Evolutionary conservation across 1,139 yeast species (phyloP), one percentile per base, ranked within the genome.

Genomic region (Hansenula lynferdii): DNA sequence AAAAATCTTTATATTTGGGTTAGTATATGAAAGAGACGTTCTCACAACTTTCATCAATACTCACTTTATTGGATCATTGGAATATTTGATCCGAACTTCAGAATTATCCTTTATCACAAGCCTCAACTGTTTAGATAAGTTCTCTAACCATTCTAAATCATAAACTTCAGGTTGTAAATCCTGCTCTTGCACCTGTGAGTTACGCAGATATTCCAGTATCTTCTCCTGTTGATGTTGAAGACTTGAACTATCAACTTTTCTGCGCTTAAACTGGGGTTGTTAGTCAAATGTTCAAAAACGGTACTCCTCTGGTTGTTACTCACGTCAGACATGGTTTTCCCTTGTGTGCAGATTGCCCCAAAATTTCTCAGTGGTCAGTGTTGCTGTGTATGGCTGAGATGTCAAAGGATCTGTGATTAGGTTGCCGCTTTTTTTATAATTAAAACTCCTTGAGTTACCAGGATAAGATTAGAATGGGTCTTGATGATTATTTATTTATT

Each of bases 1-100:
- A 55, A 29, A 31, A 49, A 45, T 15, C 35, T 31, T 31, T 20
- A 3, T 11, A n/a, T 20, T 29, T n/a, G n/a, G n/a, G n/a, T n/a
- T n/a, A n/a, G 26, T 22, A 22, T 4, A 9, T 22, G 24, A 7
- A 22, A n/a, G n/a, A n/a, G n/a, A n/a, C n/a, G n/a, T 22, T 7
- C 24, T 22, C 11, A 20, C 5, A 9, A 18, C n/a, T 18, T 7
- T n/a, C 16, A 15, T 21, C 14, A 9, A 16, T 18, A 32, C 35
- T 32, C 19, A 54, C 49, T 60, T 62, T 27, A 55, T 36, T 3
- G 70, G 70, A n/a, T 63, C 64, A 20, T 49, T 50, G 0, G 53
- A 42, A 42, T 48, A 50, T 33, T 54, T 53, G 12, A 48, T 49
- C 12, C 70, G 53, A 31, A 52, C 48, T 28, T 53, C 54, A 9